A percentile compares a stretch with the other conserved stretches of the same genome.
Conservation (phyloP, 75 land plant species). For the Gnetum montanum region DNA sequence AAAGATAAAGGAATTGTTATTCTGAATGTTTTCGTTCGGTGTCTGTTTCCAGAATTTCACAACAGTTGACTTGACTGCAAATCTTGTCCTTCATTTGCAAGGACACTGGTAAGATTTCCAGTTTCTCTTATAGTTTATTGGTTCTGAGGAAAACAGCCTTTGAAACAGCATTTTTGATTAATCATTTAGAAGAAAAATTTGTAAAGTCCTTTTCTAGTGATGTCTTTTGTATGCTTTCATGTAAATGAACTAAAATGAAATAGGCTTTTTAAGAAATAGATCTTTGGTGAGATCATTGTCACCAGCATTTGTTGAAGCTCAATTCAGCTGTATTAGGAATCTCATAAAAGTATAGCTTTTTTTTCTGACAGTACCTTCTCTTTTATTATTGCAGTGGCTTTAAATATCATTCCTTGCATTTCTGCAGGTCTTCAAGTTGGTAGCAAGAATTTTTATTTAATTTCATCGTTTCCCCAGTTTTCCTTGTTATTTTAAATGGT, state of each 20-base stretch:
- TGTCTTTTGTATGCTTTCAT: too few relatives aligned
- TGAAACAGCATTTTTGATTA: neutral
- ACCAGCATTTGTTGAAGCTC: neutral
- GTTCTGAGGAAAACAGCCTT: neutral
- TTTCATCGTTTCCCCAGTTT: neutral
- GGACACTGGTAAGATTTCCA: constrained; percentile 8
- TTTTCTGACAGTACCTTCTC: neutral
- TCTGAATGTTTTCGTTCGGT: constrained; percentile 10
- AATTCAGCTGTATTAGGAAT: neutral
- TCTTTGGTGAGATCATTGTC: neutral
- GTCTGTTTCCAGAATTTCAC: constrained; percentile 12
- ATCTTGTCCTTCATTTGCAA: constrained; percentile 12
- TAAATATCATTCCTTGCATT: neutral
- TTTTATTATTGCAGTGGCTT: neutral
- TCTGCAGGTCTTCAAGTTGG: constrained; percentile 1
- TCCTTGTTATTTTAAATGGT: too few relatives aligned
- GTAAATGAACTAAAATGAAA: too few relatives aligned
- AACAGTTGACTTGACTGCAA: constrained; percentile 13
- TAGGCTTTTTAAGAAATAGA: neutral
- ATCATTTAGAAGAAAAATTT: neutral
- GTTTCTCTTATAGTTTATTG: constrained; percentile 3
- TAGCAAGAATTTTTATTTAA: neutral
- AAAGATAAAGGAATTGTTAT: constrained; percentile 5
- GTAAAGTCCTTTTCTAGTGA: neutral
- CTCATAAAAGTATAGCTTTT: neutral